A percentile compares a stretch with the other conserved stretches of the same genome.
Evolutionary conservation across 805 yeast genomes (phyloP).

Genomic region (Sungouiozyma ichnusensis): DNA sequence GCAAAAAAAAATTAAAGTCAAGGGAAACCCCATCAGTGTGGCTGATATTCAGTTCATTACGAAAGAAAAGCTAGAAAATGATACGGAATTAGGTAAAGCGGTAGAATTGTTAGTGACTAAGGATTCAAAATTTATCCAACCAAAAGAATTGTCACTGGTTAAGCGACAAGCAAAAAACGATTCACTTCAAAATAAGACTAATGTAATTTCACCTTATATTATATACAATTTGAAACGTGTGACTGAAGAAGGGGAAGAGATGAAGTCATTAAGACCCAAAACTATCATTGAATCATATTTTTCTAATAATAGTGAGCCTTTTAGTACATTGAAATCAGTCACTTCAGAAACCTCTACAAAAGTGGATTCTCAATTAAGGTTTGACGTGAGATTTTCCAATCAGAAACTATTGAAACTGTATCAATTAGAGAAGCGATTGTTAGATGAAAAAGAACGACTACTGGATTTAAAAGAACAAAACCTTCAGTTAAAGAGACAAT

Average conservation of each 20-base stretch:
- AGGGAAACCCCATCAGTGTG: not conserved
- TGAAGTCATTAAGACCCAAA: not conserved
- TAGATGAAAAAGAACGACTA: constrained; percentile 3
- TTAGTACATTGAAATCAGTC: not conserved
- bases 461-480: constrained; percentile 3
- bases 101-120: not conserved
- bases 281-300: not conserved
- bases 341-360: not conserved
- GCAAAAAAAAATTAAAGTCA: not conserved
- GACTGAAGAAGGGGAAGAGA: not conserved
- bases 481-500: constrained; percentile 3
- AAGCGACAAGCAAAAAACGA: too few species aligned
- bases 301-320: not conserved
- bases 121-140: not conserved
- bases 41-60: not conserved
- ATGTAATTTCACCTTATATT: not conserved
- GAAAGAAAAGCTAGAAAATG: not conserved
- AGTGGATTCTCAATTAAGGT: not conserved
- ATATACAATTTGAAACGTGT: not conserved
- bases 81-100: not conserved
- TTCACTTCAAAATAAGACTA: too few species aligned
- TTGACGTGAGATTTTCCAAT: not conserved
- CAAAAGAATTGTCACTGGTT: not conserved
- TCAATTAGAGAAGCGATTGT: not conserved
- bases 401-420: not conserved